phyloP scores from a whole-genome alignment of 768 basidiomycete genomes.

The Auriculariales sp. region DNA sequence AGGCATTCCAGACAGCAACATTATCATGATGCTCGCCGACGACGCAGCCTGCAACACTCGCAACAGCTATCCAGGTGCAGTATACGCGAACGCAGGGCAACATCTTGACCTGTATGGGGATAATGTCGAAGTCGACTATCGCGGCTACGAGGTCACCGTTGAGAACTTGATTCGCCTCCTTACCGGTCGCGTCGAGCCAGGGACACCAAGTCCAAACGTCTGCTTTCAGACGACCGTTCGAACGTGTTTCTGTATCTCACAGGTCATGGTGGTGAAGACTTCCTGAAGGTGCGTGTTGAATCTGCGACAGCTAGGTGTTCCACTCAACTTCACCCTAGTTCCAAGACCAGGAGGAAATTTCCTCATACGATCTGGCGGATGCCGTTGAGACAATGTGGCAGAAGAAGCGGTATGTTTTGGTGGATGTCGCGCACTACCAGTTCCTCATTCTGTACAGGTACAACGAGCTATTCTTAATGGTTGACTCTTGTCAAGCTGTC shows the following conservation, averaged over 20 bases:
- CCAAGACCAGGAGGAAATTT: slow-evolving; percentile 97
- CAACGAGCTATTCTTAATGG: slow-evolving; percentile 95
- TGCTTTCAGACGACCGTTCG: slow-evolving; percentile 77
- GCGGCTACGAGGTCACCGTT: slow-evolving; percentile 95
- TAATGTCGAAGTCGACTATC: slow-evolving; percentile 94
- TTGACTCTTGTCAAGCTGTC: slow-evolving; percentile 96
- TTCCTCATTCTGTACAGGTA: slow-evolving; percentile 38
- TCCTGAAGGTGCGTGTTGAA: no score
- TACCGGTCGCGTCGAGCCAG: slow-evolving; percentile 69
- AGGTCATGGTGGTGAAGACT: slow-evolving; percentile 95
- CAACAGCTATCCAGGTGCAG: slow-evolving; percentile 83
- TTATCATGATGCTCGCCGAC: slow-evolving; percentile 97
- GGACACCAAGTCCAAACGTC: slow-evolving; percentile 85
- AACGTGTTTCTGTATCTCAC: slow-evolving; percentile 98
- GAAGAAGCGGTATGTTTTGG: slow-evolving; percentile 61
- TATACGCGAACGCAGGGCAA: slow-evolving; percentile 81
- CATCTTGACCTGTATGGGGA: slow-evolving; percentile 87
- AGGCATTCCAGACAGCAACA: slow-evolving; percentile 96
- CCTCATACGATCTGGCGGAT: slow-evolving; percentile 93
- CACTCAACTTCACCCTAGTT: no score
- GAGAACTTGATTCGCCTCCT: slow-evolving; percentile 88
- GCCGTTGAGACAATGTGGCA: slow-evolving; percentile 98
- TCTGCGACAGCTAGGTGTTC: no score
- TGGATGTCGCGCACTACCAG: not conserved
- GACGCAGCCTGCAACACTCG: slow-evolving; percentile 89